Conservation (phyloP, 1,139 yeast genomes). For the Yamadazyma dendronema region DNA sequence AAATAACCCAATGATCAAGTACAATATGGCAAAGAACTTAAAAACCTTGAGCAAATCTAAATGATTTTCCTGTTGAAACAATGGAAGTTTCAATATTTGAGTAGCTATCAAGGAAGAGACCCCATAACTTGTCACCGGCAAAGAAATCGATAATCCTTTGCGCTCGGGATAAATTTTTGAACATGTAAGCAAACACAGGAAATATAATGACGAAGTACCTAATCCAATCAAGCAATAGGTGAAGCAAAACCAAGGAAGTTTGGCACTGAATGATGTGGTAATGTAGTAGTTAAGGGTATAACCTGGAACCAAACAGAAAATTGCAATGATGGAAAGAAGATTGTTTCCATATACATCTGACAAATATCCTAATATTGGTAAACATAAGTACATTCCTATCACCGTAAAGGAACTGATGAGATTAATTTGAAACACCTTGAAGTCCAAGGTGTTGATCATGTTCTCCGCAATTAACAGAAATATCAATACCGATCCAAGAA, state of each 20-base stretch:
- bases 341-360: constrained; percentile 89
- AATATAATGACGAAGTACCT: constrained; percentile 79
- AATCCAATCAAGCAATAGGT: constrained; percentile 62
- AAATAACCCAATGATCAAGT: constrained; percentile 52
- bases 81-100: constrained; percentile 46
- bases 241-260: constrained; percentile 24
- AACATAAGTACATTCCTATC: constrained; percentile 80
- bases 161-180: constrained; percentile 75
- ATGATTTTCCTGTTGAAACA: constrained; percentile 27
- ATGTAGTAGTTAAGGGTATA: constrained; percentile 47
- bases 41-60: constrained; percentile 58
- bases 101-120: constrained; percentile 68
- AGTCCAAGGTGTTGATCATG: constrained; percentile 56
- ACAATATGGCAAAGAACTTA: constrained; percentile 53
- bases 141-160: constrained; percentile 79
- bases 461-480: constrained; percentile 78
- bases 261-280: constrained; percentile 11
- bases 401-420: constrained; percentile 73
- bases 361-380: constrained; percentile 78
- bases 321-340: constrained; percentile 60
- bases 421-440: constrained; percentile 72
- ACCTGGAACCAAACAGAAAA: constrained; percentile 69
- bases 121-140: constrained; percentile 88
- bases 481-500: constrained; percentile 78
- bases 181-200: constrained; percentile 76